Base-by-base conservation (phyloP, 116 monocot species). In the Trichopus zeylanicus region DNA sequence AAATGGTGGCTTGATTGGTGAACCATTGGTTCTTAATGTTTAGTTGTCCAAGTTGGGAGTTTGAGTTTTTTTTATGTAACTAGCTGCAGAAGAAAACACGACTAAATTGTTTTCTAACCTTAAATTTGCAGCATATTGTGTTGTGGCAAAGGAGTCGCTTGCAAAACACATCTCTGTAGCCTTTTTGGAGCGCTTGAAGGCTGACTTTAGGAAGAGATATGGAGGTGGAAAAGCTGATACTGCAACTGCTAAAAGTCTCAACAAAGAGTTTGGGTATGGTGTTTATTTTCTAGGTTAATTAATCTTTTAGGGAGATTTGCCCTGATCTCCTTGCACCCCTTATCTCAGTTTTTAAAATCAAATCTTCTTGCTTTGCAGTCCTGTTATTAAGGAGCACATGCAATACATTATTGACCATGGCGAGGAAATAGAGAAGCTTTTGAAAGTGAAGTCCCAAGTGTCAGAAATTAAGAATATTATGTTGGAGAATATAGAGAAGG, bases 181-280 rank as follows among this genome's bases (percentile, higher is more conserved):
- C 29, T 79, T 46, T 18, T 15, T 46, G 9, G 46, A 46, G 9
- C 46, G 2, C 46, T 46, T 46, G 3, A 46, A 93, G 60, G 73
- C 55, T 10, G 93, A 93, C 55, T 93, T 93, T 55, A 80, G 32
- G 46, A 82, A 78, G 67, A 88, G 75, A 80, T 93, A 85, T 55
- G 93, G 88, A n/a, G 88, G 93, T 51, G 93, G 93, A 10, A 93
- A 80, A 64, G 88, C 93, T 53, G 93, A 85, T 66, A 93, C 93
- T 10, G 93, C 93, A 57, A 73, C 69, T 59, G 85, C 93, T 7
- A 93, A 93, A 73, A 93, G 88, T 46, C 46, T 46, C 46, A 46
- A 18, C 9, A 46, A 94, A 71, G 89, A 94, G 78, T 94, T 89
- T 61, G 86, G 89, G 89, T 93, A 78, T 75, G n/a, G n/a, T n/a